Evolutionary conservation across 2,329 filamentous ascomycete genomes (phyloP).

Genomic region (Ceratocystis destructans): DNA sequence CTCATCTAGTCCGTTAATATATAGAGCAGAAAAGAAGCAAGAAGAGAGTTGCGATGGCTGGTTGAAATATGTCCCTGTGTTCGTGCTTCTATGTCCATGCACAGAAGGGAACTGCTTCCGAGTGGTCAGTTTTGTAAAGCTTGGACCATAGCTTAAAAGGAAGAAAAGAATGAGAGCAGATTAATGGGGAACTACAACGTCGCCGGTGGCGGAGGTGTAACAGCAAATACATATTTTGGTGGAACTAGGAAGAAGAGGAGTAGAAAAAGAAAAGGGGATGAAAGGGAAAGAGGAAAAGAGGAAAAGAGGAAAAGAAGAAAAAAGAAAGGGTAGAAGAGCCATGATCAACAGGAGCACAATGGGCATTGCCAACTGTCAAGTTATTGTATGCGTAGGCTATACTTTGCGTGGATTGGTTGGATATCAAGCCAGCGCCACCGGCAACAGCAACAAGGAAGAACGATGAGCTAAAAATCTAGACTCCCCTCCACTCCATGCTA

Average conservation of each 20-base stretch:
- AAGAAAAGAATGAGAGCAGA: neutral
- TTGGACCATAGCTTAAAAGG: neutral
- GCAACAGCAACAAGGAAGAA: neutral
- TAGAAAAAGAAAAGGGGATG: neutral
- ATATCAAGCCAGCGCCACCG: neutral
- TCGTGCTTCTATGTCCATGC: neutral
- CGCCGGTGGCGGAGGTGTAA: neutral
- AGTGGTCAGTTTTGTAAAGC: neutral
- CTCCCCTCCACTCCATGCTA: neutral
- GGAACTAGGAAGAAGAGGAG: neutral
- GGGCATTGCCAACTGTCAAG: neutral
- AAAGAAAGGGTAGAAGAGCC: neutral
- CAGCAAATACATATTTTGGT: neutral
- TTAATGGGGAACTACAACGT: neutral
- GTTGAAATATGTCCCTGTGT: neutral
- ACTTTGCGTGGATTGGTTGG: neutral
- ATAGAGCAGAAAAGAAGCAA: neutral
- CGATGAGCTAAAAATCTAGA: neutral
- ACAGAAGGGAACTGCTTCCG: neutral
- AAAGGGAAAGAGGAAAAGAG: neutral
- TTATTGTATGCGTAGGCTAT: neutral
- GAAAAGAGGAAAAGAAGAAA: neutral
- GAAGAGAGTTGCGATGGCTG: neutral
- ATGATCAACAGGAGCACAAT: neutral
- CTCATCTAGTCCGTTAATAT: neutral